Base-by-base conservation (phyloP, 306 rosid species). In the Senna tora region DNA sequence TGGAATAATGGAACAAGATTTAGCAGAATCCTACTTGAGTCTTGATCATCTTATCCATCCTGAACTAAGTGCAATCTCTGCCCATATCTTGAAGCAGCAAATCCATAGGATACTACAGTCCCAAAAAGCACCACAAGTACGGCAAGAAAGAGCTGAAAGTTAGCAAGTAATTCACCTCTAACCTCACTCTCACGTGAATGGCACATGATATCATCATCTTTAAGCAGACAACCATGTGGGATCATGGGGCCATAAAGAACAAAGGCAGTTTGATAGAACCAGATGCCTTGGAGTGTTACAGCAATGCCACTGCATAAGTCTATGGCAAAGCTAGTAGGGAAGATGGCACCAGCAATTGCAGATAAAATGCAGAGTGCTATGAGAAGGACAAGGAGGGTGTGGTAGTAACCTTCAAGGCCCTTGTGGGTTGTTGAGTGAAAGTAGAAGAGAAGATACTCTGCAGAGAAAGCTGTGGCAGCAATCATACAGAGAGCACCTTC, bases 181-280 rank as follows among this genome's bases (percentile, higher is more conserved):
- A 88, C 81, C 86, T 91, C 97, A 52, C 82, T 86, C 52, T 86
- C 96, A n/a, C 3, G 61, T 8, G 93, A 85, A 45, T 79, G 86
- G 67, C 99, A 95, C 5, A 53, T 15, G 79, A 95, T 58, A 5
- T 5, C 34, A 22, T 30, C 69, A 0, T 80, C 93, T 79, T 71
- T 77, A 20, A 91, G 79, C 73, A 21, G 71, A 58, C 99, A 95
- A 50, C 99, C 99, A 25, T 84, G 80, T n/a, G 97, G 99, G 81
- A 95, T 69, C 97, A 91, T 83, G 38, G 97, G 90, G 61, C 99
- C 97, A 22, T 91, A 95, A 7, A 95, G 92, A 75, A 96, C 92
- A 86, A 95, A 87, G 4, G 99, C 97, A 8, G 99, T 91, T 77
- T 91, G 99, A 80, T 92, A 95, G 86, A 95, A 95, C 97, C 99